Base-by-base conservation (phyloP, 225 moss, liverwort and hornwort genomes). In the Anthoceros angustus region DNA sequence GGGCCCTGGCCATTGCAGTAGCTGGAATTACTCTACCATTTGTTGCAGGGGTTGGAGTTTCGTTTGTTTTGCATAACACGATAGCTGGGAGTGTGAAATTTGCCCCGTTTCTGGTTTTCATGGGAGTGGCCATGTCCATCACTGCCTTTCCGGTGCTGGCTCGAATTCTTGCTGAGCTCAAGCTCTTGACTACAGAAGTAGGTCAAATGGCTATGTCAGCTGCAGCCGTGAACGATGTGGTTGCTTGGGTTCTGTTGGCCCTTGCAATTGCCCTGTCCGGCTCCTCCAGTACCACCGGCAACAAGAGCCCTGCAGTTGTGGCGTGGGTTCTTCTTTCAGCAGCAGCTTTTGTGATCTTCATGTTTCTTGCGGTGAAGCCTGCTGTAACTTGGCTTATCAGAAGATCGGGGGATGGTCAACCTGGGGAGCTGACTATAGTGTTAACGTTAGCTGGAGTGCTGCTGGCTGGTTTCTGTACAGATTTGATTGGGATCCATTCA, bases 131-230 rank as follows among this genome's bases (percentile, higher is more conserved):
- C 46, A 48, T 48, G 46, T 48, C 46, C 46, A 48, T 48, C 46
- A 48, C 46, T 48, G 46, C 46, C 46, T 48, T 48, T 48, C 46
- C 46, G 2, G 46, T 48, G 12, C 46, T 48, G 12, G 46, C 46
- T 48, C 46, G 46, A 18, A 48, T 48, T 48, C 46, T 48, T 48
- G 46, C 46, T 12, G 46, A 48, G 46, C 46, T 48, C 46, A 48
- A 48, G 18, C 46, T 48, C 18, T 18, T 48, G 46, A 48, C 46
- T 18, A 48, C 46, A 12, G 84, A 86, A 70, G 88, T 88, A 76
- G 84, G 84, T 42, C 78, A 74, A 67, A 67, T 74, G 69, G 84
- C 84, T 25, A 81, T 81, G 81, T 74, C 84, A 18, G 84, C 84
- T 55, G 84, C 81, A 60, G 84, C 84, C 40, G 43, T 81, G 42